phyloP scores from a whole-genome alignment of 2,329 filamentous ascomycete genomes.

The Xylaria digitata region DNA sequence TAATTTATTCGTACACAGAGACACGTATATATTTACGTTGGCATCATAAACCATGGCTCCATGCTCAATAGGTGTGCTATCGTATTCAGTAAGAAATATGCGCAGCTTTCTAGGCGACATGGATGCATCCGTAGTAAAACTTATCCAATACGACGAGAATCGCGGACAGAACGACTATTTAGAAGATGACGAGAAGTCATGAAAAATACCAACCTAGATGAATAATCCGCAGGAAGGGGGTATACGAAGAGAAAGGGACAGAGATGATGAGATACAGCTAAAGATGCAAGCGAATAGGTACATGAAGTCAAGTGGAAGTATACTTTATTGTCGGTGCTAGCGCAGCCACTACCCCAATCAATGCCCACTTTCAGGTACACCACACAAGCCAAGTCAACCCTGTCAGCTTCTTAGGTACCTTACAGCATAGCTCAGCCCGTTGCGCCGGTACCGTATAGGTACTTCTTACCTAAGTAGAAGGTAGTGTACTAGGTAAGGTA shows the following conservation, averaged over 20 bases:
- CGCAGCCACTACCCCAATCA: slow-evolving; percentile 8
- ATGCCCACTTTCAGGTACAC: background rate
- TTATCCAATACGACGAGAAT: background rate
- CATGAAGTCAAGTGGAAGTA: no score
- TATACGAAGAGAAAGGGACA: no score
- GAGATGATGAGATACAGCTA: no score
- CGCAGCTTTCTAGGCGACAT: background rate
- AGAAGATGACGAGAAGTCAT: background rate
- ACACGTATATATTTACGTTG: slow-evolving; percentile 9
- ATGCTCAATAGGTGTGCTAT: background rate
- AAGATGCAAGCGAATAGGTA: slow-evolving; percentile 7
- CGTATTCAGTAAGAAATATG: background rate
- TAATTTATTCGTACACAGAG: slow-evolving; percentile 18
- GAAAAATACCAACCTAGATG: background rate
- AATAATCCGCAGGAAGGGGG: background rate
- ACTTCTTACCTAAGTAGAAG: no score
- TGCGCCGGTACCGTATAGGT: background rate
- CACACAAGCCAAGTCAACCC: slow-evolving; percentile 1
- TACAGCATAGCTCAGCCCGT: background rate
- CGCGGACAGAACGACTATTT: background rate
- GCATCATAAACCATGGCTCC: background rate
- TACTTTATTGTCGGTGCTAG: no score
- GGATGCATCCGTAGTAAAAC: no score
- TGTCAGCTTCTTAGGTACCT: slow-evolving; percentile 1
- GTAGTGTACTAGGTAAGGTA: no score